A percentile compares a stretch with the other conserved stretches of the same genome.
Evolutionary conservation across 768 basidiomycete genomes (phyloP).

Genomic region (Suillus variegatus): DNA sequence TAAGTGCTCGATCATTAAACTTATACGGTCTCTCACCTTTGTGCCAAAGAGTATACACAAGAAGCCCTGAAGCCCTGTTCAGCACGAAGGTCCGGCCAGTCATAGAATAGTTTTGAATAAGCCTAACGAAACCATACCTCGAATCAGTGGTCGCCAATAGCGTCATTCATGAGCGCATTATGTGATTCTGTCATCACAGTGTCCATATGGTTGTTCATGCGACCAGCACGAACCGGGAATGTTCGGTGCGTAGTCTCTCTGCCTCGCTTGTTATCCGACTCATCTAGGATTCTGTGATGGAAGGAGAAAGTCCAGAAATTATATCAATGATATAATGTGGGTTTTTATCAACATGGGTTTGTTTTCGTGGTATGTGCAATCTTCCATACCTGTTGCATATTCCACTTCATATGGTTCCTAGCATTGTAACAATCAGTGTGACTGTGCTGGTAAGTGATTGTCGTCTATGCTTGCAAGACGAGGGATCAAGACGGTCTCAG

Average conservation of each 20-base stretch:
- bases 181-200: slow-evolving; percentile 23
- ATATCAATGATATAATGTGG: slow-evolving; percentile 17
- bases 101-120: neutral
- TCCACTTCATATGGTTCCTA: neutral
- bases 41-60: slow-evolving; percentile 11
- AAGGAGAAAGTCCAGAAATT: slow-evolving; percentile 6
- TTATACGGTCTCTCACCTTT: neutral
- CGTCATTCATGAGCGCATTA: slow-evolving; percentile 16
- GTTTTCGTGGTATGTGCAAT: slow-evolving; percentile 18
- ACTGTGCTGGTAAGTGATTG: slow-evolving; percentile 14
- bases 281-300: slow-evolving; percentile 7
- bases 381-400: neutral
- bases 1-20: neutral
- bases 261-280: neutral
- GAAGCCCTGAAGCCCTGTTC: slow-evolving; percentile 7
- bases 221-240: slow-evolving; percentile 10
- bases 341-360: slow-evolving; percentile 21
- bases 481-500: slow-evolving; percentile 4
- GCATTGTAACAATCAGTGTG: slow-evolving; percentile 11
- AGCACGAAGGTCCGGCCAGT: slow-evolving; percentile 11
- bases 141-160: slow-evolving; percentile 11
- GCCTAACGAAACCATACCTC: neutral
- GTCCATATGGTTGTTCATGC: slow-evolving; percentile 19
- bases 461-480: neutral
- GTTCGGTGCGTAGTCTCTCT: slow-evolving; percentile 12